A percentile compares a stretch with the other conserved stretches of the same genome.
Evolutionary conservation across 768 basidiomycete genomes (phyloP).

Genomic region (Hericium rajendrae): DNA sequence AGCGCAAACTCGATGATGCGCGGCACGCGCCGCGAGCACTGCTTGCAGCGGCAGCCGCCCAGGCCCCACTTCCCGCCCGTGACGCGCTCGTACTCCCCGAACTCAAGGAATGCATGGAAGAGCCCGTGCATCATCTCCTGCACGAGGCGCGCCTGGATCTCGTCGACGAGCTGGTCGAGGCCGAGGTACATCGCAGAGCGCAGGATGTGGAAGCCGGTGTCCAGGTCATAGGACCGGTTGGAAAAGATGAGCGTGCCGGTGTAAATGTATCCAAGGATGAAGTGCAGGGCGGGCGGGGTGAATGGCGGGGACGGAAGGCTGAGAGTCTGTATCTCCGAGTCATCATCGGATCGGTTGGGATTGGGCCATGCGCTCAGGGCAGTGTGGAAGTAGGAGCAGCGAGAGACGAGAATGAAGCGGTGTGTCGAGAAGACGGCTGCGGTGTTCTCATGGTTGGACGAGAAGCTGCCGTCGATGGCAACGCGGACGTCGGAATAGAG

Average conservation of each 20-base stretch:
- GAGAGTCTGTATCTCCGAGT: constrained; percentile 45
- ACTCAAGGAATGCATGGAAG: constrained; percentile 74
- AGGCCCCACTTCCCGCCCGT: constrained; percentile 74
- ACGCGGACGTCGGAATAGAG: constrained; percentile 90
- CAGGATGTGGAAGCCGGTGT: constrained; percentile 85
- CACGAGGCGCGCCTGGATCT: constrained; percentile 74
- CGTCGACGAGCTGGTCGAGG: constrained; percentile 62
- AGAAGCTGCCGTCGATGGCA: constrained; percentile 58
- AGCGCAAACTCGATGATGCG: constrained; percentile 78
- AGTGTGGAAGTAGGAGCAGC: constrained; percentile 79
- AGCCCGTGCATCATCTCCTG: constrained; percentile 88
- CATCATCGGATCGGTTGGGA: constrained; percentile 15
- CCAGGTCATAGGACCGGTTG: constrained; percentile 86
- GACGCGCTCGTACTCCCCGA: constrained; percentile 67
- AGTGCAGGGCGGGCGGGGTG: constrained; percentile 88
- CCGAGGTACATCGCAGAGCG: constrained; percentile 74
- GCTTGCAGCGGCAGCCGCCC: constrained; percentile 75
- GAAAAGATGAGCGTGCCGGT: constrained; percentile 91
- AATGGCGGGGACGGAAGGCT: constrained; percentile 87
- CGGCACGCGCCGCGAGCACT: constrained; percentile 73
- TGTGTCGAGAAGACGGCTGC: constrained; percentile 88
- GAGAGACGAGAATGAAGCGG: constrained; percentile 84
- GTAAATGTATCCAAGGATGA: constrained; percentile 90
- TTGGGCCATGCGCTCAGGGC: constrained; percentile 65
- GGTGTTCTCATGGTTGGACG: constrained; percentile 52